Conservation (phyloP, 371 early-diverging fungal species). For the Paramicrosporidium saccamoebae region DNA sequence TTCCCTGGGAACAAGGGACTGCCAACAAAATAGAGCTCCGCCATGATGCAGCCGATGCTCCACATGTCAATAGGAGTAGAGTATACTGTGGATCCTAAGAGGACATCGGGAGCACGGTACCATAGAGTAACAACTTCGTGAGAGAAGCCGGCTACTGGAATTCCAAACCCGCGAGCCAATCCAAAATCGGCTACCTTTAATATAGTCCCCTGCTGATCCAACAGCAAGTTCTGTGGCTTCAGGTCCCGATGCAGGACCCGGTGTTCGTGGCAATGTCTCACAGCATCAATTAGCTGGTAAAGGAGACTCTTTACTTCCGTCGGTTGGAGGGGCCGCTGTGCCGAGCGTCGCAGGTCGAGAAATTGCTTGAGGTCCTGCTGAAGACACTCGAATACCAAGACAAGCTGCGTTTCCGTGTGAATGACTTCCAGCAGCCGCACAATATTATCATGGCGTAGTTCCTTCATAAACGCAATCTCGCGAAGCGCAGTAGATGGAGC, state of each 20-base stretch:
- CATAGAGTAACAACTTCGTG: conserved; percentile 77
- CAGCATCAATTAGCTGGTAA: conserved; percentile 12
- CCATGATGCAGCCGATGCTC: conserved; percentile 84
- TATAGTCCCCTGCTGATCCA: conserved; percentile 42
- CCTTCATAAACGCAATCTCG: conserved; percentile 82
- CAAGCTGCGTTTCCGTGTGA: conserved; percentile 84
- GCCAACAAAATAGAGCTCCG: conserved; percentile 58
- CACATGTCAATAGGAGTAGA: conserved; percentile 94
- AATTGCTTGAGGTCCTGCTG: conserved; percentile 90
- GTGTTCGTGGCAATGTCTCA: conserved; percentile 14
- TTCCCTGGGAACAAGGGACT: conserved; percentile 84
- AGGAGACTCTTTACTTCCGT: conserved; percentile 5
- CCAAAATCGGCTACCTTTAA: conserved; percentile 92
- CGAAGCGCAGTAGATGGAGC: conserved; percentile 85
- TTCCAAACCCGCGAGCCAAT: conserved; percentile 81
- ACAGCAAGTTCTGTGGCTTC: conserved; percentile 21
- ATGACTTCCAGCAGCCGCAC: conserved; percentile 81
- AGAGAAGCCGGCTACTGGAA: conserved; percentile 81
- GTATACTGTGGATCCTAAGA: conserved; percentile 89
- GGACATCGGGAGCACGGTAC: conserved; percentile 96
- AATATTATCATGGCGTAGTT: conserved; percentile 62
- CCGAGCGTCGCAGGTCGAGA: conserved; percentile 17
- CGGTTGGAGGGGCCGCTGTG: background rate
- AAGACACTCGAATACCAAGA: conserved; percentile 94
- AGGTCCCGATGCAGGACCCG: conserved; percentile 12